A percentile compares a stretch with the other conserved stretches of the same genome.
Evolutionary conservation across 2,329 filamentous ascomycete genomes (phyloP).

Genomic region (Cordyceps farinosa): DNA sequence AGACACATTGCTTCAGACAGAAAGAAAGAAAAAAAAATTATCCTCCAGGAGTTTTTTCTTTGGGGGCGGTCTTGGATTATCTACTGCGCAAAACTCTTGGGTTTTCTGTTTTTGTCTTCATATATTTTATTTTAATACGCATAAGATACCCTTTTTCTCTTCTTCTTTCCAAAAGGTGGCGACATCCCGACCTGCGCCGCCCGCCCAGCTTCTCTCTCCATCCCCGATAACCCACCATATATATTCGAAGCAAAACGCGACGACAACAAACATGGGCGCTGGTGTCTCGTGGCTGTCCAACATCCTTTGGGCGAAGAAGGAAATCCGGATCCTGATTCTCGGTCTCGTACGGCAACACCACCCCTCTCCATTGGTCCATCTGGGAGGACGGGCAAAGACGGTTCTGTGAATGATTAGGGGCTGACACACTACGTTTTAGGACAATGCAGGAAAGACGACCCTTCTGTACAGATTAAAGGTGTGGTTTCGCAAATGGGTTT

Average conservation of each 20-base stretch:
- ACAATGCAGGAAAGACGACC: conserved; percentile 98
- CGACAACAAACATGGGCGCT: conserved; percentile 53
- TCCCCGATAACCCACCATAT: neutral
- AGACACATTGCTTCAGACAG: neutral
- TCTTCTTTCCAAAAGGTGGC: neutral
- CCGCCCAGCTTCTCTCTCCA: neutral
- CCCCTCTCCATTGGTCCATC: neutral
- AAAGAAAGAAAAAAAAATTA: too few species aligned
- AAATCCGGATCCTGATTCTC: conserved; percentile 92
- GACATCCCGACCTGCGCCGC: neutral
- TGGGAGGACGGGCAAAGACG: neutral
- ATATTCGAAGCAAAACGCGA: conserved; percentile 4
- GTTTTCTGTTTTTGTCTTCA: neutral
- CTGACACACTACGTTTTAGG: conserved; percentile 48
- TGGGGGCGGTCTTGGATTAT: neutral
- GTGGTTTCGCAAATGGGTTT: neutral
- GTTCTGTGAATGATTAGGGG: neutral
- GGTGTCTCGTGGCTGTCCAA: conserved; percentile 66
- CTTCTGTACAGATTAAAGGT: conserved; percentile 95
- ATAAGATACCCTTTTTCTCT: conserved; percentile 12
- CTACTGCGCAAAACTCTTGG: neutral
- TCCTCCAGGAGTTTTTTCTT: neutral
- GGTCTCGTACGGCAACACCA: conserved; percentile 66
- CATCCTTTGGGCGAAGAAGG: conserved; percentile 89
- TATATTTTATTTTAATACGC: conserved; percentile 11